A percentile compares a stretch with the other conserved stretches of the same genome.
Conservation (phyloP, 192 early-diverging fungal genomes). For the Chytriomyces sp. region DNA sequence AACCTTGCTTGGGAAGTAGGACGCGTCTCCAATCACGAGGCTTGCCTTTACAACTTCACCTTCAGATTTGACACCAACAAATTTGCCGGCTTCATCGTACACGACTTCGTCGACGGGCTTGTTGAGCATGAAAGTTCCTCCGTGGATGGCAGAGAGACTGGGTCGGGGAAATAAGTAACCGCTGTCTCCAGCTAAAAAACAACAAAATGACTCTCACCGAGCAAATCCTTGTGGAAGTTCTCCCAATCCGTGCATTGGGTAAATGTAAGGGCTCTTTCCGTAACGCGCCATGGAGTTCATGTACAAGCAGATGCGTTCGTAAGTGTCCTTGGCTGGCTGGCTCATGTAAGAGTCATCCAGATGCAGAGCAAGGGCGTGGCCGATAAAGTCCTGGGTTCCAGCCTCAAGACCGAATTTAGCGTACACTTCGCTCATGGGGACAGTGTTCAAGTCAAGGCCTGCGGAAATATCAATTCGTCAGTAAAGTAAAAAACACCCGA, state of each 20-base stretch:
- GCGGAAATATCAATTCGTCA: neutral
- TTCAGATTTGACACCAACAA: constrained; percentile 87
- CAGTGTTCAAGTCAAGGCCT: constrained; percentile 57
- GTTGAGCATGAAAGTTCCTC: constrained; percentile 99
- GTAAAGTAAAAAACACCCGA: constrained; percentile 89
- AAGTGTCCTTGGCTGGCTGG: constrained; percentile 78
- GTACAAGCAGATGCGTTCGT: constrained; percentile 90
- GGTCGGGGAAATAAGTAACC: constrained; percentile 8
- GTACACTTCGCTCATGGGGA: constrained; percentile 82
- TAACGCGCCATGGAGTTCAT: constrained; percentile 88
- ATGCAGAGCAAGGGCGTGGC: constrained; percentile 95
- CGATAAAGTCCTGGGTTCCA: constrained; percentile 96
- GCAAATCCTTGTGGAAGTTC: constrained; percentile 99
- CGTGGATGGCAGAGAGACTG: constrained; percentile 95
- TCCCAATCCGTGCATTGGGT: constrained; percentile 96
- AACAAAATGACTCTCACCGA: constrained; percentile 34
- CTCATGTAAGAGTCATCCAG: constrained; percentile 79
- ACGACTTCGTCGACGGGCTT: constrained; percentile 91
- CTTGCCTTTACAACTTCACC: constrained; percentile 80
- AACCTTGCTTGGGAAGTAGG: constrained; percentile 83
- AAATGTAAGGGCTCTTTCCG: constrained; percentile 97
- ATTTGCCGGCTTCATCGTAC: constrained; percentile 77
- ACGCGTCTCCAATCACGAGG: constrained; percentile 94
- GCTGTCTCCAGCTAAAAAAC: constrained; percentile 15
- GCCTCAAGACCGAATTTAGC: constrained; percentile 85